Evolutionary conservation across 2,329 filamentous ascomycete species (phyloP), one percentile per base, ranked within the genome.

Genomic region (Didymella pinodella): DNA sequence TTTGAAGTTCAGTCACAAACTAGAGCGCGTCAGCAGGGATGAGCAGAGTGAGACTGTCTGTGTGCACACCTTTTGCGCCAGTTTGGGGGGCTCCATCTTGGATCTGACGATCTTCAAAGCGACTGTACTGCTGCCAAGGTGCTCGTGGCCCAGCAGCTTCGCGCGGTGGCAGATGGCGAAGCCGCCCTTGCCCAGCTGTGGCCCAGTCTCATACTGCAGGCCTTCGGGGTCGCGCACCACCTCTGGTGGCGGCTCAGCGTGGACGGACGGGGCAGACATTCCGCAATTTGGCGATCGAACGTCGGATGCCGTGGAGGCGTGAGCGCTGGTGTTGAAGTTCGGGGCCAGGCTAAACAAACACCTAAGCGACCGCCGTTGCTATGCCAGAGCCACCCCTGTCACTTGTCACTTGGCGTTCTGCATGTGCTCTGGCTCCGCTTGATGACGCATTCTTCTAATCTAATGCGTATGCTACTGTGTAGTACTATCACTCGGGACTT

Each of bases 1-100:
- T 97, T 78, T 98, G 94, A 7, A 99, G 86, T 78, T 99, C 95
- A 2, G 87, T 89, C 55, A 88, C 85, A 75, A 90, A 90, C 86
- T 89, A 64, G 28, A 41, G 48, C 57, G 55, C 55, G 71, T 76
- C 58, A 76, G 71, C 55, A 65, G 31, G 26, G 29, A 16, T 4
- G 16, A 12, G 16, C 2, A 26, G 48, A 34, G 16, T 14, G 5
- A 36, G 32, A 20, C 48, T 3, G 10, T 12, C n/a, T 7, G 25
- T 3, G 34, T 22, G 87, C 49, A 50, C 61, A 92, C 90, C 87
- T 93, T 93, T 77, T 93, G 90, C 74, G 91, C 90, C 84, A 93
- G 90, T 77, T 93, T 93, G 59, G 86, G 81, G 7, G 90, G 89
- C 71, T 83, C 82, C 90, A 93, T 93, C 73, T 89, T 86, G 70